Base-by-base conservation (phyloP, 345 rosid genomes). In the Combretum micranthum region DNA sequence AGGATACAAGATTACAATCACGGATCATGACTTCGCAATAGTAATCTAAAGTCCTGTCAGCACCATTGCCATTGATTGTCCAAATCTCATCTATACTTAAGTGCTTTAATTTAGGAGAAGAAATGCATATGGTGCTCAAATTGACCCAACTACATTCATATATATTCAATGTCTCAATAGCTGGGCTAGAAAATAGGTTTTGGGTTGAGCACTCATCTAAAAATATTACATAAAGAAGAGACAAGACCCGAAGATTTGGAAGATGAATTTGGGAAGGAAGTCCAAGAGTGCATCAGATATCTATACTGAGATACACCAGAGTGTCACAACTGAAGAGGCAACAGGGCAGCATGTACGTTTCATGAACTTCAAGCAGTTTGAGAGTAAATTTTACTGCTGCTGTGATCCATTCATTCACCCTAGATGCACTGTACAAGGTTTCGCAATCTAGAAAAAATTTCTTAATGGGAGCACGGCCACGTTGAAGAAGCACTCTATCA, bases 241-340 rank as follows among this genome's bases (percentile, higher is more conserved):
- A 16, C 45, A 57, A 57, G 51, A 57, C 18, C 23, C 21, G 20
- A 25, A 57, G 51, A 57, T 17, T 39, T 0, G 61, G 39, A 15
- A 57, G 50, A 26, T 18, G 14, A 42, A 57, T 45, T 21, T 3
- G 42, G 22, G 48, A 57, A 0, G 51, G 51, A 19, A 57, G 47
- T 16, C 7, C 3, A 47, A 44, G 23, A 15, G 19, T 42, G 20
- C 44, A 32, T 3, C 19, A 39, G 39, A 52, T 52, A 13, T n/a
- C 32, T 53, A 53, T 12, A 25, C 2, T 15, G 20, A 53, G 12
- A 18, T 3, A 15, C 12, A 20, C 26, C 15, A 26, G 44, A 25
- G 44, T 53, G n/a, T 39, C 43, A 3, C 56, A 53, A 26, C 39
- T n/a, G 56, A 53, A 53, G 43, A 53, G 42, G 20, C 4, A 53